Evolutionary conservation across 371 early-diverging fungal genomes (phyloP).

Genomic region (Nematocida parisii): DNA sequence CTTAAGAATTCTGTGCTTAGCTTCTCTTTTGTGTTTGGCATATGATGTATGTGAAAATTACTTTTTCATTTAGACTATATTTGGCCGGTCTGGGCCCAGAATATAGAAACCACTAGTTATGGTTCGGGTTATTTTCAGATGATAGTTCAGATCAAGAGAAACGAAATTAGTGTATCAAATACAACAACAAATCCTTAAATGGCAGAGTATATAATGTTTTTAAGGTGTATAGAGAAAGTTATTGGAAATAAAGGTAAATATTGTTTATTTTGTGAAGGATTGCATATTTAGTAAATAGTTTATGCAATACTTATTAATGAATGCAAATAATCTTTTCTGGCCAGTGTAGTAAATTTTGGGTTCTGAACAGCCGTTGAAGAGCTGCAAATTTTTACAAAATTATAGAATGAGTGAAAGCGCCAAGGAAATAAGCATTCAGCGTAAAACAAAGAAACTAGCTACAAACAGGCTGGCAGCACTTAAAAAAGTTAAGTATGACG

Average conservation of each 20-base stretch:
- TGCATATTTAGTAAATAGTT: too few species aligned
- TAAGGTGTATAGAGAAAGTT: too few species aligned
- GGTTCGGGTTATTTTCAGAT: neutral
- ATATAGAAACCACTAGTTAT: too few species aligned
- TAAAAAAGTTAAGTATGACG: constrained; percentile 45
- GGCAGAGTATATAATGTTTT: too few species aligned
- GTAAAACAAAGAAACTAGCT: constrained; percentile 30
- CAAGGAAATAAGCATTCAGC: constrained; percentile 10
- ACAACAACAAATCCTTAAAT: too few species aligned
- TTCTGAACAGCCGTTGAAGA: constrained; percentile 1
- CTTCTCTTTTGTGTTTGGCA: neutral
- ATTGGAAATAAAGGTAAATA: too few species aligned
- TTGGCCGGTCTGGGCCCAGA: neutral
- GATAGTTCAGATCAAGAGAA: neutral
- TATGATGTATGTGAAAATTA: neutral
- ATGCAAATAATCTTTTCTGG: too few species aligned
- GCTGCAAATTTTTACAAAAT: constrained; percentile 29
- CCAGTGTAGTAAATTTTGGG: neutral
- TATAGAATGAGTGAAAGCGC: constrained; percentile 13
- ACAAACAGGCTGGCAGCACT: constrained; percentile 14
- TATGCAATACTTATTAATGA: too few species aligned
- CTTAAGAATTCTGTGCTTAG: constrained; percentile 20
- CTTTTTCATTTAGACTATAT: neutral
- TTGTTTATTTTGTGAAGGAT: too few species aligned
- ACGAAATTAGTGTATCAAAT: neutral